A percentile compares a stretch with the other conserved stretches of the same genome.
Evolutionary conservation across 2,329 filamentous ascomycete species (phyloP).

Genomic region (Hymenoscyphus fructigenus): DNA sequence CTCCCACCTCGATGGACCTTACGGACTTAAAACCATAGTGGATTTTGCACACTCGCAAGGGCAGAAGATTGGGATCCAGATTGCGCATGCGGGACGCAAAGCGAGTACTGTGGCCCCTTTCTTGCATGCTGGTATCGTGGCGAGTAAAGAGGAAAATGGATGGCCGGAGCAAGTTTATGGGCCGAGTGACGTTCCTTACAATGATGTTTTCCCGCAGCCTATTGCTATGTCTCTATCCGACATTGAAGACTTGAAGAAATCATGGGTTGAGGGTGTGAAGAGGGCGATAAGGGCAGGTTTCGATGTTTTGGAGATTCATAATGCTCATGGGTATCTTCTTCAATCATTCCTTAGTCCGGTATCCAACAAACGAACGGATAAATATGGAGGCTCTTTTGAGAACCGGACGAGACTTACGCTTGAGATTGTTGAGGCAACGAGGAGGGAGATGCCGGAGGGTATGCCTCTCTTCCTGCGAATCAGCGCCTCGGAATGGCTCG

Average conservation of each 20-base stretch:
- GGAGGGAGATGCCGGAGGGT: conserved; percentile 59
- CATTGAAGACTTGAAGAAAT: conserved; percentile 63
- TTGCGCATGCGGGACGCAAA: conserved; percentile 77
- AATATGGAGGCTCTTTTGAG: conserved; percentile 68
- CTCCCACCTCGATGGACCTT: conserved; percentile 67
- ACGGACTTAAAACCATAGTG: conserved; percentile 59
- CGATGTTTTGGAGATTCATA: conserved; percentile 79
- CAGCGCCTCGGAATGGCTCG: conserved; percentile 74
- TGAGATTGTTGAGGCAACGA: conserved; percentile 63
- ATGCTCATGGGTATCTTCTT: conserved; percentile 76
- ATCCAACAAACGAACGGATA: conserved; percentile 66
- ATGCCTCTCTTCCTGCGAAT: conserved; percentile 75
- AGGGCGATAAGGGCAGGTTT: conserved; percentile 64
- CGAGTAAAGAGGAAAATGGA: conserved; percentile 50
- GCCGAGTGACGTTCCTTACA: conserved; percentile 57
- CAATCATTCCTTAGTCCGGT: conserved; percentile 68
- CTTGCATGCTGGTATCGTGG: conserved; percentile 54
- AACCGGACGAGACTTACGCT: conserved; percentile 68
- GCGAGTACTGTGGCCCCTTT: conserved; percentile 62
- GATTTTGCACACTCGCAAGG: conserved; percentile 80
- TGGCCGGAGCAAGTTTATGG: conserved; percentile 58
- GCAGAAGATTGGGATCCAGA: conserved; percentile 75
- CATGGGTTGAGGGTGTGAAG: conserved; percentile 58
- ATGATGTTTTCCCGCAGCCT: conserved; percentile 58
- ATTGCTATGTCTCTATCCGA: conserved; percentile 67